A percentile compares a stretch with the other conserved stretches of the same genome.
Evolutionary conservation across 2,329 filamentous ascomycete genomes (phyloP).

Genomic region (Hypoxylon sp.): DNA sequence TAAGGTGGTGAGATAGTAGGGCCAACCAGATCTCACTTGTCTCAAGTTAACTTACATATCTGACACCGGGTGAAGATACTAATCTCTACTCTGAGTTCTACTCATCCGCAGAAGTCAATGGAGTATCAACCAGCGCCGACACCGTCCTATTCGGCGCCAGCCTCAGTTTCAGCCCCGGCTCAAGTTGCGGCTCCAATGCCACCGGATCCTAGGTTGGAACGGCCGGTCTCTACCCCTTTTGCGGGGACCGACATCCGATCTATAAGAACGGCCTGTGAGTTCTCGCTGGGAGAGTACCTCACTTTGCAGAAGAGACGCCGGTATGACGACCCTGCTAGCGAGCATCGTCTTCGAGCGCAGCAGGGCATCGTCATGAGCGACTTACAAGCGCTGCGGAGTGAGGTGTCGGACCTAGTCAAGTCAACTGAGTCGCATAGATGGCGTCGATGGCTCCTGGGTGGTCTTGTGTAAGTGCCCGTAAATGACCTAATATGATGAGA

Average conservation of each 20-base stretch:
- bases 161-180: conserved; percentile 13
- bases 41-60: not conserved
- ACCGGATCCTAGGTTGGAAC: conserved; percentile 34
- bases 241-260: conserved; percentile 45
- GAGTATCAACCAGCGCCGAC: conserved; percentile 38
- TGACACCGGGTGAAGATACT: not conserved
- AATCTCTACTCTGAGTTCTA: not conserved
- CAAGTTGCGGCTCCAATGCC: conserved; percentile 23
- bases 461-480: conserved; percentile 60
- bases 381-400: conserved; percentile 59
- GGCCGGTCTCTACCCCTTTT: conserved; percentile 36
- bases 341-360: conserved; percentile 60
- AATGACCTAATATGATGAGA: not conserved
- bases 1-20: not conserved
- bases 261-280: conserved; percentile 49
- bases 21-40: not conserved
- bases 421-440: conserved; percentile 64
- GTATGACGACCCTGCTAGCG: conserved; percentile 55
- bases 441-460: conserved; percentile 66
- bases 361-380: conserved; percentile 60
- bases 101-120: conserved; percentile 27
- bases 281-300: conserved; percentile 54
- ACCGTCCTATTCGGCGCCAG: conserved; percentile 31
- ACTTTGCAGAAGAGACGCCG: conserved; percentile 51
- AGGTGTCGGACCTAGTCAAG: conserved; percentile 60